Evolutionary conservation across 805 yeast species (phyloP), one percentile per base, ranked within the genome.

Genomic region (Wickerhamiella spandovensis): DNA sequence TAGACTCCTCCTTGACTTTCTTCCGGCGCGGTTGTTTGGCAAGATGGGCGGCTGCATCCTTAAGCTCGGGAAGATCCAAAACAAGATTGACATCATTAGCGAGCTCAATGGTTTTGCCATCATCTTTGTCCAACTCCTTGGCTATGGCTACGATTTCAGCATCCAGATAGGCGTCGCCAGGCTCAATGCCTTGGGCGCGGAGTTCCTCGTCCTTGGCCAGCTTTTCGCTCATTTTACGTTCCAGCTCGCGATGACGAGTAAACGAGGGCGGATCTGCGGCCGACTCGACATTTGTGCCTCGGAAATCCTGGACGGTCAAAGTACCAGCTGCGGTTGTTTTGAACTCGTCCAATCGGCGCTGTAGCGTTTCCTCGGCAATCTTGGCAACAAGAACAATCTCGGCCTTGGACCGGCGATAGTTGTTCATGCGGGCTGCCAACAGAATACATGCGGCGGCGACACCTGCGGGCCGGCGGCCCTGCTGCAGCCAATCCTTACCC

Each of bases 391-490:
- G 90, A 17, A 90, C 97, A 49, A 92, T 82, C 64, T 94, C 97
- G 0, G 89, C 77, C 64, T 90, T 95, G 2, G 95, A 82, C 61
- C 97, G 74, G 61, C 96, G 75, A 63, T 84, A 81, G 62, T 89
- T 89, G 67, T 92, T 92, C 97, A 92, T 94, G 66, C 98, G 76
- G 1, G 97, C 92, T 0, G 99, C 98, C 47, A 92, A 68, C 44
- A 94, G 64, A 1, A 92, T 72, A 66, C 97, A 88, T 0, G 98
- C 98, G 21, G 97, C 99, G 0, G 98, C 98, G 49, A 92, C 79
- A 60, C 99, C 98, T 0, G 98, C 97, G 0, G 99, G 98, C 54
- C 97, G 74, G 62, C 99, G 76, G 23, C 99, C 99, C 67, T 87
- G 95, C 63, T 82, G 85, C 57, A 92, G 84, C 97, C 97, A 92